phyloP scores from a whole-genome alignment of 2,329 filamentous ascomycete species.

The Fusarium sambucinum region DNA sequence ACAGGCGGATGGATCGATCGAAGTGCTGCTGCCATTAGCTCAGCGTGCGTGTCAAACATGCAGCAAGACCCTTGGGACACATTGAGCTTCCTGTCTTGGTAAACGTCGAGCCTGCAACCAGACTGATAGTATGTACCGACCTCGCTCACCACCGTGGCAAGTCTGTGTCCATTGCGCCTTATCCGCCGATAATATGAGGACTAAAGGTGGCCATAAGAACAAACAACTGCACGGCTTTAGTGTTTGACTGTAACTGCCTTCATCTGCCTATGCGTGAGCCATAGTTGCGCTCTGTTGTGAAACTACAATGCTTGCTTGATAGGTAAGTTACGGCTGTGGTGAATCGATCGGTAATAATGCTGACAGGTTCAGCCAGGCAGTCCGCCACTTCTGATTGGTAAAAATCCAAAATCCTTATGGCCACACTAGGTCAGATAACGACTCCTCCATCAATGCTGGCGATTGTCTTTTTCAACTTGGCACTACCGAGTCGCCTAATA shows the following conservation, averaged over 20 bases:
- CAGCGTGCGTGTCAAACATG: constrained; percentile 41
- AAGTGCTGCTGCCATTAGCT: constrained; percentile 39
- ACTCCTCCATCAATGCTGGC: constrained; percentile 33
- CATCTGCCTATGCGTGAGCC: neutral
- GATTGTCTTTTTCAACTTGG: constrained; percentile 31
- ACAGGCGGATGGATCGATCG: constrained; percentile 44
- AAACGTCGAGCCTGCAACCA: constrained; percentile 13
- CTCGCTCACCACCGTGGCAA: neutral
- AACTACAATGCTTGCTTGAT: neutral
- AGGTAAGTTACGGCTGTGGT: neutral
- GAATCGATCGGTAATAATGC: constrained; percentile 5
- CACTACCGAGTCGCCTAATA: constrained; percentile 40
- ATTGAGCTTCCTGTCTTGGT: constrained; percentile 44
- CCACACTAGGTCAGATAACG: constrained; percentile 33
- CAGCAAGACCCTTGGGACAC: constrained; percentile 37
- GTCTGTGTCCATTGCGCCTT: constrained; percentile 10
- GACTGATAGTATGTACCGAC: neutral
- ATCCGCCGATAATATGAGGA: constrained; percentile 3
- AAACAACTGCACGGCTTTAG: neutral
- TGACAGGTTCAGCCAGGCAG: constrained; percentile 4
- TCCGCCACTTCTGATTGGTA: neutral
- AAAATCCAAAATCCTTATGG: neutral
- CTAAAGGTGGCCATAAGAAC: neutral
- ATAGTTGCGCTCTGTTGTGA: neutral
- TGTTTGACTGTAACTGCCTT: neutral